phyloP scores from a whole-genome alignment of 2,329 filamentous ascomycete species.

The Sporothrix pallida region DNA sequence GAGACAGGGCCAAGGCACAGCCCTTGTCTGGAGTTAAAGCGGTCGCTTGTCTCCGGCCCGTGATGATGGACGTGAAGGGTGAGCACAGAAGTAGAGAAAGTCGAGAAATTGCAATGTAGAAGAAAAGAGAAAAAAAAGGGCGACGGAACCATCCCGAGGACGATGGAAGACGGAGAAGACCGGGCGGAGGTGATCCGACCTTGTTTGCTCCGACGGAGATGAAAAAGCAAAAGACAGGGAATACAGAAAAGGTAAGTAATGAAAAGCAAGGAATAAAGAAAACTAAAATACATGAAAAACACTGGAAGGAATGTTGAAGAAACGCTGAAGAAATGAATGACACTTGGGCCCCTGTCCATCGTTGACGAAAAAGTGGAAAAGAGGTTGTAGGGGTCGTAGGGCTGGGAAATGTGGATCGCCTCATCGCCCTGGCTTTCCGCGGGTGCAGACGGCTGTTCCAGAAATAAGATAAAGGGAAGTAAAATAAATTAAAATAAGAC shows the following conservation, averaged over 20 bases:
- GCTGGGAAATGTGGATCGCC: slow-evolving; percentile 11
- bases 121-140: neutral
- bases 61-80: neutral
- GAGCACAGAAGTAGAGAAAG: neutral
- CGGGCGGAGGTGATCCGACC: no score
- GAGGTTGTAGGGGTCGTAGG: neutral
- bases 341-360: neutral
- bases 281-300: neutral
- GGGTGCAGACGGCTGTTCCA: neutral
- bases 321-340: neutral
- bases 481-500: no score
- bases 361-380: no score
- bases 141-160: no score
- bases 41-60: neutral
- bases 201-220: no score
- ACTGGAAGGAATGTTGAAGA: neutral
- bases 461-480: neutral
- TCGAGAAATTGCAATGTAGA: no score
- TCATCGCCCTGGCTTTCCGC: neutral
- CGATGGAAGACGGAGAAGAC: no score
- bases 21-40: neutral
- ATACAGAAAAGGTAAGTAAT: neutral
- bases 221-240: no score
- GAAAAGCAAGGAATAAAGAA: neutral
- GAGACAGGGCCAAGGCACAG: neutral